These are phyloP conservation scores for Aspergillus nanangensis DNA, from an alignment of 495 filamentous ascomycete species.

Conservation along the genomic window DNA sequence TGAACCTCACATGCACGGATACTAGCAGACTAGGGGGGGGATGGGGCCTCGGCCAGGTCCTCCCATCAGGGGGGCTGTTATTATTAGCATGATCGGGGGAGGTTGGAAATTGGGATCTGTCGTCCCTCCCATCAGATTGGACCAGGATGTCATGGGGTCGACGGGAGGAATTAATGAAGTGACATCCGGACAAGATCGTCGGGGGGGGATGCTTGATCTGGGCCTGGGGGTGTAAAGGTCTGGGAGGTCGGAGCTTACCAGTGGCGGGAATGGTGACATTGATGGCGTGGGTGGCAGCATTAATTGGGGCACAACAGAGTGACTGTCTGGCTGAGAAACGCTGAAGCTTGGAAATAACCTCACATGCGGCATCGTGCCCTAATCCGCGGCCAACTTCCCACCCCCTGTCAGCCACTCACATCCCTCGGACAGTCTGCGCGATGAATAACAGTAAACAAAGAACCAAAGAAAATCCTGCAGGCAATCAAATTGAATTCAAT, in stretches of 20 bases:
- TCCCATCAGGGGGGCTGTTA: constrained; percentile 13
- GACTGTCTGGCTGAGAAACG: background rate
- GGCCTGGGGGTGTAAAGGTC: background rate
- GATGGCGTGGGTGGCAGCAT: constrained; percentile 1
- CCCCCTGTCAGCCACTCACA: too few relatives aligned
- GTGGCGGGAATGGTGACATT: background rate
- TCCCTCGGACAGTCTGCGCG: too few relatives aligned
- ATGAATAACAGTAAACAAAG: too few relatives aligned
- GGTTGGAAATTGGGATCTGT: constrained; percentile 1
- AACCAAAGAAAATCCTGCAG: too few relatives aligned
- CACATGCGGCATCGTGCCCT: too few relatives aligned
- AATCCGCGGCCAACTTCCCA: too few relatives aligned
- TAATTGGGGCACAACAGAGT: background rate
- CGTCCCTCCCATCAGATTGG: constrained; percentile 1
- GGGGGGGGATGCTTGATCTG: constrained; percentile 7
- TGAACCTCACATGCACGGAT: constrained; percentile 13
- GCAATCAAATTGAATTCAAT: constrained; percentile 9
- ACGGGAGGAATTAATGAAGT: constrained; percentile 2
- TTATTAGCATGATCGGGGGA: constrained; percentile 10
- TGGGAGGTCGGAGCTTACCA: background rate
- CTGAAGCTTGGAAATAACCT: too few relatives aligned
- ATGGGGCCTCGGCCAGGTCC: constrained; percentile 11
- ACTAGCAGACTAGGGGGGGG: background rate
- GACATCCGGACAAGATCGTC: constrained; percentile 4
- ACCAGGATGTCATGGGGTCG: background rate